A percentile compares a stretch with the other conserved stretches of the same genome.
Conservation (phyloP, 176 grass and related monocot genomes). For the Echinochloa phyllopogon region DNA sequence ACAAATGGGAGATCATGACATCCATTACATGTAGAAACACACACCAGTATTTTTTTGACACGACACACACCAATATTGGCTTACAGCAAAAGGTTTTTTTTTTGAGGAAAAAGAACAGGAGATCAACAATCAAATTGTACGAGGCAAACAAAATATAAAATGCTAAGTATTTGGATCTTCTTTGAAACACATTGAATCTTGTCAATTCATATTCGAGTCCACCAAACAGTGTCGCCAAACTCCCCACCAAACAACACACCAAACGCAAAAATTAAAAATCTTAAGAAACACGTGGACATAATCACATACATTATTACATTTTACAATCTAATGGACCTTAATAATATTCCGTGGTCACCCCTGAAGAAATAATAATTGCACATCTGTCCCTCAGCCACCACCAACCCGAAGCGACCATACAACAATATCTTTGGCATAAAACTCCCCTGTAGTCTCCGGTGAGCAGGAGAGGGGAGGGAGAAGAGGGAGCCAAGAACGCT, state of each 20-base stretch:
- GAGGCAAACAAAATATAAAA: neutral
- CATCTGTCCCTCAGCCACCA: neutral
- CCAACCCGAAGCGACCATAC: constrained; percentile 39
- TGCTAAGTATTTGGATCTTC: neutral
- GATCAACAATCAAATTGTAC: neutral
- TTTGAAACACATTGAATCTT: neutral
- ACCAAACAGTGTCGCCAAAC: neutral
- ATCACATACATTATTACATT: neutral
- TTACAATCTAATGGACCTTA: neutral
- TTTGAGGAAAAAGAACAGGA: neutral
- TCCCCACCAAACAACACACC: neutral
- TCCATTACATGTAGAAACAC: neutral
- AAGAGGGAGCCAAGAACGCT: constrained; percentile 23
- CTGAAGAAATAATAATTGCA: neutral
- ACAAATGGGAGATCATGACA: neutral
- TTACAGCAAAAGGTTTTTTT: neutral
- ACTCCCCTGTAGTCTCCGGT: constrained; percentile 37
- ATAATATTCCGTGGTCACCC: neutral
- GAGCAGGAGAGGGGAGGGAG: constrained; percentile 38
- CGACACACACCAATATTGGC: neutral
- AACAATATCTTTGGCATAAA: constrained; percentile 43
- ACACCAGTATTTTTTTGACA: neutral
- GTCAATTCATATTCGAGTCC: neutral
- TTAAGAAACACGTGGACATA: constrained; percentile 35
- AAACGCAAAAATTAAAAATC: neutral